These are phyloP conservation scores for Botryotinia globosa DNA, from an alignment of 2,329 filamentous ascomycete genomes.

Conservation along the genomic window DNA sequence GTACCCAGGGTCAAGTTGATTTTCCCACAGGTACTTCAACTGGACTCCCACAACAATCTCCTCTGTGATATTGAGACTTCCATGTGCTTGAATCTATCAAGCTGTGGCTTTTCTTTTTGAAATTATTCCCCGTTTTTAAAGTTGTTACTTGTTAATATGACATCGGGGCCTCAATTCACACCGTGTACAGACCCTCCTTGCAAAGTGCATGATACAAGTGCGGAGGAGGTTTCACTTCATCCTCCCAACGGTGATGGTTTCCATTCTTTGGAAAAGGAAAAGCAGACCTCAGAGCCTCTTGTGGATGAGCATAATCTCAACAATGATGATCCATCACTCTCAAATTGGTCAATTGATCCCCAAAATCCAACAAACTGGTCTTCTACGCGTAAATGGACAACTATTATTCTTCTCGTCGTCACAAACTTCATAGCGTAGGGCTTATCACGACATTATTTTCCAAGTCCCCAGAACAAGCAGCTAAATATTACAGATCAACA, in stretches of 20 bases:
- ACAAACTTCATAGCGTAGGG: not conserved
- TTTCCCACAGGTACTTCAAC: not conserved
- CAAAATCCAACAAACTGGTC: slow-evolving; percentile 7
- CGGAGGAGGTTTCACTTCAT: not conserved
- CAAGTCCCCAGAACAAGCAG: not conserved
- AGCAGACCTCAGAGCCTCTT: not conserved
- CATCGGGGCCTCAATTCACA: not conserved
- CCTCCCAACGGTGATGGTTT: not conserved
- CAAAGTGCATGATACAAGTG: not conserved
- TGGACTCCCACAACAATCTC: not conserved
- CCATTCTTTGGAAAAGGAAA: not conserved
- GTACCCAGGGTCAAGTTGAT: not conserved
- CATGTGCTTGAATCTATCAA: not conserved
- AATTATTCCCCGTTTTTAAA: not conserved
- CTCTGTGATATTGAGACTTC: not conserved
- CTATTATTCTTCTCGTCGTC: not conserved
- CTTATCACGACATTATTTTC: no score
- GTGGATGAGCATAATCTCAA: not conserved
- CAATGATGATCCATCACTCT: not conserved
- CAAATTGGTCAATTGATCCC: not conserved
- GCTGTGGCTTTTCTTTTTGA: not conserved
- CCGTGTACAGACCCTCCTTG: not conserved
- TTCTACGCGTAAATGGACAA: slow-evolving; percentile 2
- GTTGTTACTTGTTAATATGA: not conserved
- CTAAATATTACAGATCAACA: not conserved